These are phyloP conservation scores for Hypoxylon sp. DNA, from an alignment of 2,329 filamentous ascomycete genomes.

Conservation along the genomic window DNA sequence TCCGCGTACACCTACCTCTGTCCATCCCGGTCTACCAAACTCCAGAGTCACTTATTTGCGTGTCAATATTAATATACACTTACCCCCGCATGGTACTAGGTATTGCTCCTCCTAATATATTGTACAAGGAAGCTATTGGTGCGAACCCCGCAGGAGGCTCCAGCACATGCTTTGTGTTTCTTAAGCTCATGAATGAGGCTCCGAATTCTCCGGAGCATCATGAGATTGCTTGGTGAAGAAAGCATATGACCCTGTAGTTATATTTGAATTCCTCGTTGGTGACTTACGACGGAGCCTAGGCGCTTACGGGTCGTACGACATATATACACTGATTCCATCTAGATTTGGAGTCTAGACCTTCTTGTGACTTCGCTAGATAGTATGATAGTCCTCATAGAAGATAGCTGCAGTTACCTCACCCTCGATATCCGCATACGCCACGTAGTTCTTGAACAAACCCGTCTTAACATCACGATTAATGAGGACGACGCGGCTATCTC, in stretches of 20 bases:
- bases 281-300: constrained; percentile 9
- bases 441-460: constrained; percentile 66
- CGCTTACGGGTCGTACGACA: constrained; percentile 25
- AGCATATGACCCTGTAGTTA: constrained; percentile 26
- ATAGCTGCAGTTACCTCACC: constrained; percentile 62
- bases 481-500: constrained; percentile 70
- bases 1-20: constrained; percentile 31
- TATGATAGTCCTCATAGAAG: constrained; percentile 58
- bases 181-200: constrained; percentile 34
- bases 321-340: constrained; percentile 25
- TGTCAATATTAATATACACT: constrained; percentile 34
- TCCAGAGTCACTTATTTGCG: constrained; percentile 25
- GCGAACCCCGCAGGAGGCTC: constrained; percentile 34
- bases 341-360: constrained; percentile 19
- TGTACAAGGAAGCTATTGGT: not conserved
- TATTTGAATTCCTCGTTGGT: constrained; percentile 1
- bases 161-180: constrained; percentile 20
- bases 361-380: constrained; percentile 9
- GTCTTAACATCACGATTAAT: constrained; percentile 69
- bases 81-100: constrained; percentile 24
- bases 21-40: constrained; percentile 30
- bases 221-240: constrained; percentile 1
- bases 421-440: constrained; percentile 57
- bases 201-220: constrained; percentile 8
- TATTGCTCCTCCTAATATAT: constrained; percentile 32